Evolutionary conservation across 192 early-diverging fungal genomes (phyloP), one percentile per base, ranked within the genome.

Genomic region (Gonapodya sp.): DNA sequence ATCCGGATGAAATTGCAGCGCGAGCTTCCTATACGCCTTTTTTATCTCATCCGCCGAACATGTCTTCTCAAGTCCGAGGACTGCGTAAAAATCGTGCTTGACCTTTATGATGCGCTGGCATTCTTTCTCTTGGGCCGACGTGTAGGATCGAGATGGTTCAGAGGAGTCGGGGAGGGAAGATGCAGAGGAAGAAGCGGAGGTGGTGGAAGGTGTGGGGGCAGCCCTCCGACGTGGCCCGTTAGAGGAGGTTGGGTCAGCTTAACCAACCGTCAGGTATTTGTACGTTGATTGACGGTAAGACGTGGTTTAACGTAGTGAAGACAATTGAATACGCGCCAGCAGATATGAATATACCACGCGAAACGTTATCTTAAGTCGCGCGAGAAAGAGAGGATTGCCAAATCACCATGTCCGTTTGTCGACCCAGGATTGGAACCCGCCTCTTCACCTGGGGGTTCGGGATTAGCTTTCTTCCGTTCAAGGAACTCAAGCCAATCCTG

Each of bases 21-120:
- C 46, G 32, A 35, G 35, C 73, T 80, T 83, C 35, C 80, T 82
- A 32, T 84, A 30, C 24, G 35, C 46, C 86, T 93, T 93, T 81
- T 94, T 94, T 81, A 95, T 93, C 46, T 92, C 93, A 31, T 89
- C 89, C 18, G 97, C 96, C 32, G 85, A 84, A 18, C 95, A 94
- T 46, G 87, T 86, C 84, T 93, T 93, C 14, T 85, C 34, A 31
- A 97, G 84, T 8, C 92, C 94, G 18, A 99, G 84, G 80, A 98
- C 93, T 84, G 95, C 92, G 87, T 99, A 99, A 82, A 96, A 98
- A 84, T 99, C 96, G 46, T 24, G 8, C 46, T 64, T 64, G 8
- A 24, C 46, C 8, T 24, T 8, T 16, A 64, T 64, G 46, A 64
- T 64, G 8, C 46, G 46, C 24, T 64, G 46, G 46, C 46, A 64